Conservation (phyloP, 2,329 filamentous ascomycete species). For the Tolypocladium guangdongense region DNA sequence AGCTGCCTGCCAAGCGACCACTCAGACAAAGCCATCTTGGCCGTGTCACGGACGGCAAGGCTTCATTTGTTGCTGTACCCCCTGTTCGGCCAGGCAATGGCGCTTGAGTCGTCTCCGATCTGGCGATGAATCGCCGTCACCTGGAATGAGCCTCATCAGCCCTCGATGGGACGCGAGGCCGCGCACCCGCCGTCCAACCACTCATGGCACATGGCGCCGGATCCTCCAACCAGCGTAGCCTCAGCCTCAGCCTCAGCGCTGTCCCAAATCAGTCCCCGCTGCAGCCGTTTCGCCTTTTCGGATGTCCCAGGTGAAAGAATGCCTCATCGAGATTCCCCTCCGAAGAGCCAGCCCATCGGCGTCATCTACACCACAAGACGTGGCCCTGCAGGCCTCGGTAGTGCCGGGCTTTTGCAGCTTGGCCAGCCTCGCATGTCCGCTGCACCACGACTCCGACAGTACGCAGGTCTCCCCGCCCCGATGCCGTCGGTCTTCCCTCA, state of each 20-base stretch:
- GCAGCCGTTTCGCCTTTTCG: background rate
- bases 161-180: no score
- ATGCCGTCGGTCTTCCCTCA: background rate
- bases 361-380: background rate
- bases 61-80: background rate
- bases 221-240: background rate
- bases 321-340: background rate
- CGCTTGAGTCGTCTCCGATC: background rate
- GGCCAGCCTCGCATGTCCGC: background rate
- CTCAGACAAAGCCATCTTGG: background rate
- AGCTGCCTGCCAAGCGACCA: background rate
- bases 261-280: background rate
- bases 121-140: background rate
- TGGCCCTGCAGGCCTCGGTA: background rate
- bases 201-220: background rate
- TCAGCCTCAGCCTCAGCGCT: background rate
- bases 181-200: conserved; percentile 1
- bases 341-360: background rate
- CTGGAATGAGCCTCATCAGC: background rate
- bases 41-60: background rate
- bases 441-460: background rate
- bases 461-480: background rate
- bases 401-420: background rate
- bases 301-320: background rate
- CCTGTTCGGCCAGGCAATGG: background rate